A percentile compares a stretch with the other conserved stretches of the same genome.
phyloP scores from a whole-genome alignment of 2,329 filamentous ascomycete genomes.

The Scorias spongiosa region DNA sequence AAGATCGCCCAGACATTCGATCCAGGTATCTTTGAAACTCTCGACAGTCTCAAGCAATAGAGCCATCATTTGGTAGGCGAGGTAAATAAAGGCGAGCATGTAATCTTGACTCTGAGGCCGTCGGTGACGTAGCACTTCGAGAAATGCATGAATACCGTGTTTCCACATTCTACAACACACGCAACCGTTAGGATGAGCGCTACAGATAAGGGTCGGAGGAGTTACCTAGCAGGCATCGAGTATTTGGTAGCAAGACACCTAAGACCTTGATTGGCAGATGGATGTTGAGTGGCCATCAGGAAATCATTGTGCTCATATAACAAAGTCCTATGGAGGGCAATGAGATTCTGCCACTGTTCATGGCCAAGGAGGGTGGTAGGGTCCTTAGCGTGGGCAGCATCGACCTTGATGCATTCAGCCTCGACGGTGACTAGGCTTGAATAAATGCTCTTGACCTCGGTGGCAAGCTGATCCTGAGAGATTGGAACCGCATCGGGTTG shows the following conservation, averaged over 20 bases:
- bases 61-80: conserved; percentile 82
- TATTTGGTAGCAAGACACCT: conserved; percentile 62
- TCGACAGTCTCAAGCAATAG: conserved; percentile 74
- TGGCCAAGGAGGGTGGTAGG: conserved; percentile 36
- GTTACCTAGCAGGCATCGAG: conserved; percentile 57
- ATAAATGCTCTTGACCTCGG: conserved; percentile 74
- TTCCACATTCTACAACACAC: conserved; percentile 60
- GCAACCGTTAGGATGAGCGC: not conserved
- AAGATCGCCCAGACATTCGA: conserved; percentile 80
- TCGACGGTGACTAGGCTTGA: conserved; percentile 75
- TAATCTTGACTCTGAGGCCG: conserved; percentile 68
- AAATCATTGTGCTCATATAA: conserved; percentile 34
- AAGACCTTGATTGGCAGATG: conserved; percentile 54
- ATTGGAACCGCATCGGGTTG: conserved; percentile 31
- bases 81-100: conserved; percentile 81
- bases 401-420: conserved; percentile 71
- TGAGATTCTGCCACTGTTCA: conserved; percentile 73
- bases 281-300: conserved; percentile 76
- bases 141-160: conserved; percentile 54
- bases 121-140: conserved; percentile 44
- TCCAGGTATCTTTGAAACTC: conserved; percentile 76
- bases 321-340: conserved; percentile 60
- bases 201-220: not conserved
- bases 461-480: conserved; percentile 61
- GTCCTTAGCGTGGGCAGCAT: conserved; percentile 43